phyloP scores from a whole-genome alignment of 2,329 filamentous ascomycete genomes.

The Fusarium heterosporum region DNA sequence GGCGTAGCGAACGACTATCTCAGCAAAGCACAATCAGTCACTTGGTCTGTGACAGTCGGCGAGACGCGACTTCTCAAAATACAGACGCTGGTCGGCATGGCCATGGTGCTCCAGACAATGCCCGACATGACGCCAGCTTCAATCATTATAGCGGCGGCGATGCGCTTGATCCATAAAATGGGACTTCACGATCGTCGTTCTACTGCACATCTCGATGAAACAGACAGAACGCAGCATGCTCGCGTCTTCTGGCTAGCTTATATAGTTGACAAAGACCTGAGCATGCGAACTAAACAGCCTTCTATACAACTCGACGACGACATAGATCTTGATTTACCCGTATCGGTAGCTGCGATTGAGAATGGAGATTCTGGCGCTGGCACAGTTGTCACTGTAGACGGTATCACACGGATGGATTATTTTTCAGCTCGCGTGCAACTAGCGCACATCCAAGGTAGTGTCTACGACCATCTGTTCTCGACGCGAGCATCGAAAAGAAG shows the following conservation, averaged over 20 bases:
- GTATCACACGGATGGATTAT: background rate
- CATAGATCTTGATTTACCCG: conserved; percentile 5
- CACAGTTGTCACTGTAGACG: background rate
- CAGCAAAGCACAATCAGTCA: background rate
- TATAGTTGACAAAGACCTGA: conserved; percentile 10
- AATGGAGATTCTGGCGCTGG: background rate
- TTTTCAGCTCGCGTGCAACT: conserved; percentile 10
- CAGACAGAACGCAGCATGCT: conserved; percentile 1
- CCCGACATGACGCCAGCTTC: background rate
- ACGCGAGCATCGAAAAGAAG: conserved; percentile 5
- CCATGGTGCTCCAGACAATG: conserved; percentile 4
- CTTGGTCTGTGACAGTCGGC: background rate
- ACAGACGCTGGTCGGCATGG: conserved; percentile 18
- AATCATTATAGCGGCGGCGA: conserved; percentile 4
- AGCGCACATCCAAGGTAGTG: background rate
- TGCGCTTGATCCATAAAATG: conserved; percentile 11
- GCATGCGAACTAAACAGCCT: conserved; percentile 8
- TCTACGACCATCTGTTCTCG: conserved; percentile 3
- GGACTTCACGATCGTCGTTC: conserved; percentile 3
- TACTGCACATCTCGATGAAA: background rate
- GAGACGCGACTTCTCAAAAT: conserved; percentile 7
- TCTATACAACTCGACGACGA: conserved; percentile 12
- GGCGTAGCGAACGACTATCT: background rate
- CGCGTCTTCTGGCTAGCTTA: conserved; percentile 18
- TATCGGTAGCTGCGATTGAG: rapidly evolving